Conservation (phyloP, 176 grass and related monocot species). For the Phoenix dactylifera region DNA sequence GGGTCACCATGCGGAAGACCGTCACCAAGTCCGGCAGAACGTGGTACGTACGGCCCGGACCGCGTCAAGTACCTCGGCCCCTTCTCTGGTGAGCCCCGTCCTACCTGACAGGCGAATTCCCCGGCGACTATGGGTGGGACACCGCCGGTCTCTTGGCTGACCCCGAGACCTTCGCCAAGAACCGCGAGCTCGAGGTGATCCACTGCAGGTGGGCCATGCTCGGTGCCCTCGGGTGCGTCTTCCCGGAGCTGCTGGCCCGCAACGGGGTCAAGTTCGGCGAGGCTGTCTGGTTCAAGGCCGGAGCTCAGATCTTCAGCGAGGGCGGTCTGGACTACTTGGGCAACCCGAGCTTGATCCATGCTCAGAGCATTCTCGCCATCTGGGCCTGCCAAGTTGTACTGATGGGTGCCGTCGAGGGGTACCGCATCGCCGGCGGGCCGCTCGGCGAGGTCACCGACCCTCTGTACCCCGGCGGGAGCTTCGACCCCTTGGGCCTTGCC, state of each 20-base stretch:
- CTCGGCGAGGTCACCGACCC: constrained; percentile 78
- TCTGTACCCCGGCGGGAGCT: constrained; percentile 77
- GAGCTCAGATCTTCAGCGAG: constrained; percentile 80
- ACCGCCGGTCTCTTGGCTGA: constrained; percentile 63
- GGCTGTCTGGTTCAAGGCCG: constrained; percentile 94
- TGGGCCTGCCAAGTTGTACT: constrained; percentile 78
- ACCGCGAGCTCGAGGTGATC: constrained; percentile 80
- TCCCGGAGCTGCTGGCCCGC: constrained; percentile 77
- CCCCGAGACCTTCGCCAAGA: constrained; percentile 90
- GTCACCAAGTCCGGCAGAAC: constrained; percentile 46
- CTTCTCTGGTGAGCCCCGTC: constrained; percentile 67
- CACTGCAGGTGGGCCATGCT: constrained; percentile 90
- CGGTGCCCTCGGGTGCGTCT: constrained; percentile 78
- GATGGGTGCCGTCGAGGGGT: constrained; percentile 91
- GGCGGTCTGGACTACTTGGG: constrained; percentile 87
- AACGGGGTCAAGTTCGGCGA: constrained; percentile 82
- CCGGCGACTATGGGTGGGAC: constrained; percentile 91
- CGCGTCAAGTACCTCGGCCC: constrained; percentile 78
- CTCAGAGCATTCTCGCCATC: constrained; percentile 86
- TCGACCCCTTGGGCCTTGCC: constrained; percentile 72
- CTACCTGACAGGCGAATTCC: constrained; percentile 87
- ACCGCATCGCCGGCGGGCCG: constrained; percentile 70
- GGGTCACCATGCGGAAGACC: constrained; percentile 62
- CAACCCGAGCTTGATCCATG: constrained; percentile 79
- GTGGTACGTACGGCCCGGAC: constrained; percentile 85